Percentiles rank a stretch among this genome's conserved stretches.
Conservation (phyloP, 148 eudicot species). For the Dysphania ambrosioides region DNA sequence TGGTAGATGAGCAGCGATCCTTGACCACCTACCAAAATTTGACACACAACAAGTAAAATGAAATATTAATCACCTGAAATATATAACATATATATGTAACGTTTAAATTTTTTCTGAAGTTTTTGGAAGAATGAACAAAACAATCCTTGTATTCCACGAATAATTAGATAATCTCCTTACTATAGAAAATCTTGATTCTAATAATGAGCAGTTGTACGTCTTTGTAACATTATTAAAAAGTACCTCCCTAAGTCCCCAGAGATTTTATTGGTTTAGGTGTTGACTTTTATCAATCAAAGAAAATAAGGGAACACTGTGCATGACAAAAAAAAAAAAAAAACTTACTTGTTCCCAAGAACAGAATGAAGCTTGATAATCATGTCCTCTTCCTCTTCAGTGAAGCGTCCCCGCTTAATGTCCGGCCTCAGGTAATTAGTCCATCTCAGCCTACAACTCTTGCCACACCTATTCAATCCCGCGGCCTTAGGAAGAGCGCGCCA, state of each 20-base stretch:
- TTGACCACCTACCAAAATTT: constrained; percentile 45
- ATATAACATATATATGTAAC: too few relatives aligned
- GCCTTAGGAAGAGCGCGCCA: constrained; percentile 60
- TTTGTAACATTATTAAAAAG: neutral
- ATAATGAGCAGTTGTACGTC: too few relatives aligned
- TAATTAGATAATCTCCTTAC: neutral
- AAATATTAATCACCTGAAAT: neutral
- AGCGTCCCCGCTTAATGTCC: constrained; percentile 56
- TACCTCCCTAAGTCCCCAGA: too few relatives aligned
- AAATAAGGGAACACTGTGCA: too few relatives aligned
- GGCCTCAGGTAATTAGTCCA: constrained; percentile 69
- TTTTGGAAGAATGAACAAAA: too few relatives aligned
- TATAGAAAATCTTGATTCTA: too few relatives aligned
- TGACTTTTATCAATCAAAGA: neutral
- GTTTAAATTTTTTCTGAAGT: too few relatives aligned
- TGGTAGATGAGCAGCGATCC: constrained; percentile 54
- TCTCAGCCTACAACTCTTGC: constrained; percentile 71
- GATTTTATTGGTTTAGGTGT: neutral
- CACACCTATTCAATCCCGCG: constrained; percentile 60
- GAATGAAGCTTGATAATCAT: constrained; percentile 62
- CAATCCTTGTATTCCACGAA: too few relatives aligned
- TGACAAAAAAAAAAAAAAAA: too few relatives aligned
- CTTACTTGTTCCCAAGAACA: constrained; percentile 61
- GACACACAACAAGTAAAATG: neutral
- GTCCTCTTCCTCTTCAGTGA: constrained; percentile 51